Base-by-base conservation (phyloP, 2,329 filamentous ascomycete genomes). In the Aspergillus quadrilineatus region DNA sequence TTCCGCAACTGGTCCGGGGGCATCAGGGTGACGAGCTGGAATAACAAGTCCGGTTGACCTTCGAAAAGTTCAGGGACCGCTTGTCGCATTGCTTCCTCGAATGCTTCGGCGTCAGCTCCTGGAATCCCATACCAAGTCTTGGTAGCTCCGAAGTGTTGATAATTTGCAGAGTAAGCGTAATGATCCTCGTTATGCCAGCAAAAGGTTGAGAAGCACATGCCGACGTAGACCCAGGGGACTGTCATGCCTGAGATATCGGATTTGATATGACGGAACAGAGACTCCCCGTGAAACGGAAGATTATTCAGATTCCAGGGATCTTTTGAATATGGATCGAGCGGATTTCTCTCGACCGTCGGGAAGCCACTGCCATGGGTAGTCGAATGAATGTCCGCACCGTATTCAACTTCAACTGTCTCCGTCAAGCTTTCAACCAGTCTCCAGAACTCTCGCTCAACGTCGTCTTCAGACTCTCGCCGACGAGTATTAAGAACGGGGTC, bases 181-280 rank as follows among this genome's bases (percentile, higher is more conserved):
- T 99, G 94, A 68, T 99, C 94, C 69, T 99, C 94, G 62, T 96
- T 97, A 72, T 99, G 94, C 94, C 94, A 99, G 74, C 94, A 99
- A 69, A 99, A 99, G 0, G 94, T 97, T 0, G 94, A 99, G 72
- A 99, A 99, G 39, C 96, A 95, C 94, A 99, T 99, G 60, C 94
- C 94, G 4, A 99, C 94, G 69, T 99, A 99, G 3, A 99, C 86
- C 94, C 94, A 99, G 0, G 94, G 94, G 6, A 99, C 93, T 0
- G 94, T 99, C 94, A 99, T 99, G 37, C 94, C 94, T 1, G 94
- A 97, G 52, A 99, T 95, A 69, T 99, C 94, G 0, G 93, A 91
- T 73, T 97, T 97, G 79, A 99, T 97, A 66, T 99, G 90, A 48
- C 93, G 85, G 78, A 99, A 99, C 1, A 99, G 79, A 47, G 92